These are phyloP conservation scores for Phylloporus arenicola DNA, from an alignment of 768 basidiomycete genomes.

Conservation along the genomic window DNA sequence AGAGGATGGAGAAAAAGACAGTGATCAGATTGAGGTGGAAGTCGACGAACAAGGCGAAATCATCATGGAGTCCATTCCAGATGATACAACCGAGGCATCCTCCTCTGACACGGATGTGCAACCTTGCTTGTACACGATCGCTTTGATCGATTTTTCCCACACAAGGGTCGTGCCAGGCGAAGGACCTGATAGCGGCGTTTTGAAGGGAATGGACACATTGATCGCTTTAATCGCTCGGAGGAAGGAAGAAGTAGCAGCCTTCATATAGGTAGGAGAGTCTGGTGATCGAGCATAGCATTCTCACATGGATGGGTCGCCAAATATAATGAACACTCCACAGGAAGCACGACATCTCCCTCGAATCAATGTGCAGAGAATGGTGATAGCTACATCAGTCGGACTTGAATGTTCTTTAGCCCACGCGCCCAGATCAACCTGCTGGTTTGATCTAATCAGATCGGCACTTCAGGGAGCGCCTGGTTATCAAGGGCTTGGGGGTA, in stretches of 20 bases:
- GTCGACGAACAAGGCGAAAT: constrained; percentile 26
- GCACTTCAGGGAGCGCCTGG: too few relatives aligned
- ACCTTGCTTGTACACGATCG: constrained; percentile 47
- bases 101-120: constrained; percentile 27
- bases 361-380: not conserved
- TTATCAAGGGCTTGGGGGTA: too few relatives aligned
- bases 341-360: not conserved
- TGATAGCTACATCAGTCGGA: too few relatives aligned
- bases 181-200: constrained; percentile 76
- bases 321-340: not conserved
- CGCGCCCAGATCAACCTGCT: too few relatives aligned
- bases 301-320: not conserved
- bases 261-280: not conserved
- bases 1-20: constrained; percentile 35
- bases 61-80: constrained; percentile 17
- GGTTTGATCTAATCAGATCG: too few relatives aligned
- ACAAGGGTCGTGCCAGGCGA: constrained; percentile 59
- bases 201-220: constrained; percentile 68
- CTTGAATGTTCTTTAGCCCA: too few relatives aligned
- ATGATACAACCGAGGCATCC: constrained; percentile 14
- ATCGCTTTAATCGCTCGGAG: constrained; percentile 56
- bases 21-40: constrained; percentile 36
- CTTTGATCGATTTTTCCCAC: constrained; percentile 95
- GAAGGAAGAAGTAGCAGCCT: constrained; percentile 37
- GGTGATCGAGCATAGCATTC: not conserved